These are phyloP conservation scores for Graphiopsis chlorocephala DNA, from an alignment of 2,329 filamentous ascomycete genomes.

Conservation along the genomic window DNA sequence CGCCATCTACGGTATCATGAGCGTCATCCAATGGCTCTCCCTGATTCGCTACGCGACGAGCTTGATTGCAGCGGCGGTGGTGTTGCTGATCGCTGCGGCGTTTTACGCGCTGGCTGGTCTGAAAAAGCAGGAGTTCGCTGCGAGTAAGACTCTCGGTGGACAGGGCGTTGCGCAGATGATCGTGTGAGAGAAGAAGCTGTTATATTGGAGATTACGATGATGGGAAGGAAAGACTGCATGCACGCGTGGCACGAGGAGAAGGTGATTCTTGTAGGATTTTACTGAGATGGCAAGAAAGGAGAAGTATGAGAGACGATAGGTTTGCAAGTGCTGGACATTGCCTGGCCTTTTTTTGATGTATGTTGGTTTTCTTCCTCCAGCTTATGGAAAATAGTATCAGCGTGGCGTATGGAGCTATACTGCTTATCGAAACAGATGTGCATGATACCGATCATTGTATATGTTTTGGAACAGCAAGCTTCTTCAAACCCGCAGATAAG, in stretches of 20 bases:
- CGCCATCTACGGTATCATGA: slow-evolving; percentile 78
- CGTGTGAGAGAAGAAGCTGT: slow-evolving; percentile 55
- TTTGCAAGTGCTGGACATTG: slow-evolving; percentile 12
- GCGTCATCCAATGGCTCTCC: slow-evolving; percentile 79
- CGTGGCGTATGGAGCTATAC: background rate
- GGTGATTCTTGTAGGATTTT: slow-evolving; percentile 2
- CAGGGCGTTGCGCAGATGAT: slow-evolving; percentile 97
- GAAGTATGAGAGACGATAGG: background rate
- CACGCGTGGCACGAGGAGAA: background rate
- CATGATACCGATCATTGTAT: background rate
- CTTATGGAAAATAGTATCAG: background rate
- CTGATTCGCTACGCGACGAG: slow-evolving; percentile 62
- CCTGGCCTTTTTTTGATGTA: slow-evolving; percentile 4
- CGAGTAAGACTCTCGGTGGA: slow-evolving; percentile 93
- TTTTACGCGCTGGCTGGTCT: slow-evolving; percentile 80
- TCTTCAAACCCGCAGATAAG: too few species aligned
- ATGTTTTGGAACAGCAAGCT: background rate
- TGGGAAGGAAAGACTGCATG: background rate
- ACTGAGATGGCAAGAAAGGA: background rate
- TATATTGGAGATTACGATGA: background rate
- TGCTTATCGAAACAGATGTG: background rate
- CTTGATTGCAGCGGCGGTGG: slow-evolving; percentile 80
- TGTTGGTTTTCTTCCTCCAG: background rate
- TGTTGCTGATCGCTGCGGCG: slow-evolving; percentile 70
- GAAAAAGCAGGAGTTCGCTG: slow-evolving; percentile 82